Percentiles rank a stretch among this genome's conserved stretches.
These are phyloP conservation scores for Colletotrichum tropicicola DNA, from an alignment of 2,329 filamentous ascomycete species.

Conservation along the genomic window DNA sequence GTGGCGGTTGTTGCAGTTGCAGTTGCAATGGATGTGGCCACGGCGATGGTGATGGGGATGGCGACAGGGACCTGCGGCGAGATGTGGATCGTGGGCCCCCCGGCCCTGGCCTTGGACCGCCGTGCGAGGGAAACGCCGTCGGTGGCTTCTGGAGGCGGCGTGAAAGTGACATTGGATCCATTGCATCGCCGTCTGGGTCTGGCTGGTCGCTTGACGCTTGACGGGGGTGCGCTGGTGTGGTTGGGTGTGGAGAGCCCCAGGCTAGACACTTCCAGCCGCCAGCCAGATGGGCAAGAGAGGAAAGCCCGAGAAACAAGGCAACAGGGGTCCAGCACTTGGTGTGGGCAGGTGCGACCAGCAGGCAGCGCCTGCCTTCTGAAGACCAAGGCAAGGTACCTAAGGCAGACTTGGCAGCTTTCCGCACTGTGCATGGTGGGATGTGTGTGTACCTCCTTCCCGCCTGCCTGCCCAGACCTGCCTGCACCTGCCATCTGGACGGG, in stretches of 20 bases:
- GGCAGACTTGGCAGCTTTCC: not conserved
- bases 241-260: constrained; percentile 4
- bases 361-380: no score
- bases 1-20: constrained; percentile 21
- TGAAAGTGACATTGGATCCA: constrained; percentile 5
- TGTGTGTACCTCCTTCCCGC: not conserved
- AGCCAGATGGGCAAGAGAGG: not conserved
- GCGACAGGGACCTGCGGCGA: constrained; percentile 11
- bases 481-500: not conserved
- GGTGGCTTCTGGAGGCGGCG: not conserved
- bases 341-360: not conserved
- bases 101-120: not conserved
- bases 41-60: constrained; percentile 7
- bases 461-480: not conserved
- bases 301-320: constrained; percentile 9
- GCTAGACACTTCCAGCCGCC: no score
- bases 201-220: no score
- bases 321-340: constrained; percentile 9
- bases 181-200: no score
- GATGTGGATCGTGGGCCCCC: constrained; percentile 5
- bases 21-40: constrained; percentile 13
- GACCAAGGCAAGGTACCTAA: not conserved
- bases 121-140: constrained; percentile 2
- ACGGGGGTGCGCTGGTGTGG: no score
- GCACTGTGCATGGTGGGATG: no score